Percentiles rank a stretch among this genome's conserved stretches.
phyloP scores from a whole-genome alignment of 2,329 filamentous ascomycete species.

The Aspergillus brunneoviolaceus region DNA sequence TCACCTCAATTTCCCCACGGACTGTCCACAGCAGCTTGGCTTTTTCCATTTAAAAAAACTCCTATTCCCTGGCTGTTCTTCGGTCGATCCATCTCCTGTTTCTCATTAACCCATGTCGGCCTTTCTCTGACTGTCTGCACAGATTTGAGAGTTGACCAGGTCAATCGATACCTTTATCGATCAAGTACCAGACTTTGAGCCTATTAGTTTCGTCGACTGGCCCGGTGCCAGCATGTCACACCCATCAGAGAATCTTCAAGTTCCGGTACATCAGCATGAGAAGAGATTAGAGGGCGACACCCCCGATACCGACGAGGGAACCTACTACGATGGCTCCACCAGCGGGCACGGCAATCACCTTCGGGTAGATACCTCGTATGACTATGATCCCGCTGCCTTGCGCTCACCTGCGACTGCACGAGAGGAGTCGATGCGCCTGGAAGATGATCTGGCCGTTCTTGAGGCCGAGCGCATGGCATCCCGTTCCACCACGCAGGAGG shows the following conservation, averaged over 20 bases:
- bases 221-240: conserved; percentile 39
- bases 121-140: not conserved
- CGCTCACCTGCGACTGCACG: conserved; percentile 57
- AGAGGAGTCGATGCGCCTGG: conserved; percentile 60
- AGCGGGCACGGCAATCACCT: conserved; percentile 17
- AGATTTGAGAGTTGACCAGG: not conserved
- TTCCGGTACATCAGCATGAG: conserved; percentile 25
- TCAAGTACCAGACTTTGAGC: not conserved
- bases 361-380: conserved; percentile 28
- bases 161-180: not conserved
- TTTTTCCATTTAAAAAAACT: not conserved
- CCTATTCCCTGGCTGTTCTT: not conserved
- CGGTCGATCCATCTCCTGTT: not conserved
- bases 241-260: conserved; percentile 31
- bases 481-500: conserved; percentile 35
- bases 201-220: conserved; percentile 10
- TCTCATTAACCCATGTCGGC: not conserved
- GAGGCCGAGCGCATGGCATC: conserved; percentile 63
- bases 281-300: conserved; percentile 30
- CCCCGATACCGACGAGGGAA: conserved; percentile 32
- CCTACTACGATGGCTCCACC: conserved; percentile 26
- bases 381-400: conserved; percentile 20
- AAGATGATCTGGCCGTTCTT: conserved; percentile 66
- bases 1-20: conserved; percentile 1
- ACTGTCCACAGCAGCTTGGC: not conserved